Base-by-base conservation (phyloP, 73 alveolate species). In the Breviolum minutum region DNA sequence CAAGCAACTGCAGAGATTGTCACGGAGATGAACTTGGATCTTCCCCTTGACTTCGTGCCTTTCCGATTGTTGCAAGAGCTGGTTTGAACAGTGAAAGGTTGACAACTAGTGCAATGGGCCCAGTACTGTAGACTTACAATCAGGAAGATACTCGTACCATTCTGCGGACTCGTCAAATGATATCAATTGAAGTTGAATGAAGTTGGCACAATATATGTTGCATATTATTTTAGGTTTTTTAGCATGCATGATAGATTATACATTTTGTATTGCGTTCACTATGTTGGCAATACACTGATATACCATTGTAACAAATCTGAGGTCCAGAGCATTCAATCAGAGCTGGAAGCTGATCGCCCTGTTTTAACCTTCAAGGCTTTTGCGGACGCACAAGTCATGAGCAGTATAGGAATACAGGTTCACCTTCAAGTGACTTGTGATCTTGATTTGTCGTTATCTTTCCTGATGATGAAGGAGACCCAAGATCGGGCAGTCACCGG, bases 381-480 rank as follows among this genome's bases (percentile, higher is more conserved):
- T 61, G 92, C 92, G 17, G 61, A 61, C 8, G 14, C 92, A 54
- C 60, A 83, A 26, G 71, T 92, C 8, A 62, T 22, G 90, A 29
- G 92, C 92, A 61, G 83, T 27, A 17, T 92, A 2, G 90, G 98
- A 5, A 19, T 92, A 66, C 88, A 71, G 97, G 79, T 76, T 48
- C 54, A 92, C 68, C 76, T 70, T 66, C 20, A 27, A 68, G 69
- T 92, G 64, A 66, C 10, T n/a, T 92, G 98, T 29, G 87, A 74
- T 26, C n/a, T 92, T n/a, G 91, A 92, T 40, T 60, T 92, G 27
- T 92, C 98, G 54, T 48, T 92, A 26, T 81, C 98, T 19, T 80
- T 70, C 87, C 90, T 92, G 81, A 92, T 92, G 98, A 92, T 92
- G 98, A 32, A 48, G 20, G 98, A 92, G 68, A 92, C 98, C 66